Evolutionary conservation across 192 early-diverging fungal genomes (phyloP), one percentile per base, ranked within the genome.

Genomic region (Coemansia sp.): DNA sequence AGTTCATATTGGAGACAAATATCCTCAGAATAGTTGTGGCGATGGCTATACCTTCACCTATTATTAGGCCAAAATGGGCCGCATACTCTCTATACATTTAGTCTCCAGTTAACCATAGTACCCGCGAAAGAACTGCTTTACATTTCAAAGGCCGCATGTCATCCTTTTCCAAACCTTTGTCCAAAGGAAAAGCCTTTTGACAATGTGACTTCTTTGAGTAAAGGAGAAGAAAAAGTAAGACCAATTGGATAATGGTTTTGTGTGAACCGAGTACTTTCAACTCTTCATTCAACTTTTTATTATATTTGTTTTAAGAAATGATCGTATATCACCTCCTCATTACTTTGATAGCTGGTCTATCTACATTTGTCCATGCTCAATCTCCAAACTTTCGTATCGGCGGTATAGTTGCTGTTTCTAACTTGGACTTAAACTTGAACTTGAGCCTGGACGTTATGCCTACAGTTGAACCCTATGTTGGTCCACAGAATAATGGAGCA

Each of bases 331-430:
- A 31, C 14, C 48, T 34, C 19, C 44, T 63, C 9, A 4, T 63
- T 19, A 44, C 27, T 40, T 63, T 71, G 69, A 33, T 67, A 59
- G 74, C 74, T 36, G 74, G 69, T 11, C 65, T 77, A 48, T 77
- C 74, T 36, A 45, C 63, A 31, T 40, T 41, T 3, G 40, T 44
- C 5, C 53, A 64, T 44, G 39, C 21, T 17, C 53, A 56, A 17
- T 13, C 13, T 16, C 53, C 53, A 33, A 6, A 33, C 14, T 3
- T 56, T 56, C 53, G 29, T 16, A 10, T 56, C 34, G 53, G 29
- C 3, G 53, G 53, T 33, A 14, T 56, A 33, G 5, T 33, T 17
- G 29, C 13, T 5, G 4, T 2, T 2, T 31, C 53, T 24, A 1
- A 56, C 10, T 19, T 56, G 19, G 14, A 6, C 34, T 34, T 56